Evolutionary conservation across 176 grass and related monocot species (phyloP), one percentile per base, ranked within the genome.

Genomic region (Ensete ventricosum): DNA sequence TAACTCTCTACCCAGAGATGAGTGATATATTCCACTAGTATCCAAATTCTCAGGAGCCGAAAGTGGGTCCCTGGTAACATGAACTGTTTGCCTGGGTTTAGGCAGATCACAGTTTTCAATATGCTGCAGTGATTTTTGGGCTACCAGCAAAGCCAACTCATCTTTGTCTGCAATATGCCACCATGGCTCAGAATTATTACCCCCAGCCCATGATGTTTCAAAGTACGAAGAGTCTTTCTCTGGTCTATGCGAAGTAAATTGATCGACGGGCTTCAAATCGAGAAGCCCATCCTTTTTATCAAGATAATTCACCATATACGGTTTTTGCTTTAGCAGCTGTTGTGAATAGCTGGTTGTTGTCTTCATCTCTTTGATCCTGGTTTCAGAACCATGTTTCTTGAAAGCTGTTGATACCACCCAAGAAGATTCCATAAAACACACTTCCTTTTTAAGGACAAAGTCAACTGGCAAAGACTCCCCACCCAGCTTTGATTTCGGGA

Each of bases 71-170:
- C 58, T 16, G 4, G 77, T 54, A 75, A 83, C 67, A 83, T 11
- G 71, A 59, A 81, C 71, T 19, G 71, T 87, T 59, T 90, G 87
- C 14, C 81, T 78, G 16, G 89, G 92, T 63, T 82, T 96, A 69
- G 92, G 92, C 23, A 96, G 83, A 79, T 96, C 92, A 62, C 89
- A 96, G 52, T 96, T 96, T 73, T 96, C 92, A 55, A 96, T 82
- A 70, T 82, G 64, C 10, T 81, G 82, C 82, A 23, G 67, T 83
- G 89, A 80, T 75, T 84, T 92, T 83, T 96, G 78, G 64, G 89
- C 76, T 71, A 96, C 89, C 27, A 96, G 69, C 82, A 73, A 88
- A 88, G 87, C 89, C 25, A 96, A 60, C 76, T 88, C 87, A 57
- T 88, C 82, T 73, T 87, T 87, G 81, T 96, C 83, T 50, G 84